phyloP scores from a whole-genome alignment of 2,329 filamentous ascomycete genomes.

The Aureobasidium sp. region DNA sequence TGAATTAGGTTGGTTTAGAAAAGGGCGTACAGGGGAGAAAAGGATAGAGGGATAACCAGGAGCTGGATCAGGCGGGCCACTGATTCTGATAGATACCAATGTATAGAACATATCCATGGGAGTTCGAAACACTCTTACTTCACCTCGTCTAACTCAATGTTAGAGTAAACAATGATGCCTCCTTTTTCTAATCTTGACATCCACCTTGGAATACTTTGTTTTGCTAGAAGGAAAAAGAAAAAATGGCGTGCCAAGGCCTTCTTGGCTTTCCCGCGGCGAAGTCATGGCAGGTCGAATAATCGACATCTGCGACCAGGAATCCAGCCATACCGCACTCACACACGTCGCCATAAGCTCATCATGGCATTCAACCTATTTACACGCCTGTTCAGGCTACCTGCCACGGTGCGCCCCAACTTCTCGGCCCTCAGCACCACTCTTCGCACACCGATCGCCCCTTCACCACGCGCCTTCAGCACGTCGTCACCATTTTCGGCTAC shows the following conservation, averaged over 20 bases:
- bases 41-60: background rate
- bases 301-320: background rate
- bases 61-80: background rate
- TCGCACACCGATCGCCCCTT: background rate
- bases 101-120: background rate
- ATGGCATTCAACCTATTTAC: conserved; percentile 35
- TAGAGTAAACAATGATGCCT: no score
- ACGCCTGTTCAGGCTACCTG: conserved; percentile 30
- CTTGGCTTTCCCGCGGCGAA: conserved; percentile 5
- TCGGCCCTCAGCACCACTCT: background rate
- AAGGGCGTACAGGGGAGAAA: background rate
- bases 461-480: conserved; percentile 29
- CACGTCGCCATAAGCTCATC: conserved; percentile 6
- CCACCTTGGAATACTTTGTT: background rate
- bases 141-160: no score
- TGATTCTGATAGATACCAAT: background rate
- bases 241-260: background rate
- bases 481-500: conserved; percentile 35
- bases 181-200: no score
- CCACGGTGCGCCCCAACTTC: conserved; percentile 19
- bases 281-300: background rate
- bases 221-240: background rate
- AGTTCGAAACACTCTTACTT: no score
- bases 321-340: background rate
- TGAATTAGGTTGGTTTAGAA: background rate